Evolutionary conservation across 176 grass and related monocot species (phyloP).

Genomic region (Coix lacrymajobi): DNA sequence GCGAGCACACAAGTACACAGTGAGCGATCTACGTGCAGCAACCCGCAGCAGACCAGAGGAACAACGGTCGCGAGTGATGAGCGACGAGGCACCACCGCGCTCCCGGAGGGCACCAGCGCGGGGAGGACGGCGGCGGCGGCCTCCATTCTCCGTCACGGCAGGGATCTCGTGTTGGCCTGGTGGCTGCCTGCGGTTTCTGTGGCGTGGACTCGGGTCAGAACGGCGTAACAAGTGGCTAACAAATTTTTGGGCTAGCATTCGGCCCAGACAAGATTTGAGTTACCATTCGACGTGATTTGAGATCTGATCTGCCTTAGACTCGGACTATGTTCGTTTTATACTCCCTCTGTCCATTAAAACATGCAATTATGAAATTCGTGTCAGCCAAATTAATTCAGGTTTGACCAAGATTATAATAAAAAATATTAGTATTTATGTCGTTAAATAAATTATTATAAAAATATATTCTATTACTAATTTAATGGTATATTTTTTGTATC

Average conservation of each 20-base stretch:
- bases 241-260: neutral
- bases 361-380: too few species aligned
- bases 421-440: too few species aligned
- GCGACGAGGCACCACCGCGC: slow-evolving; percentile 24
- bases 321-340: neutral
- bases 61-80: neutral
- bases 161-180: neutral
- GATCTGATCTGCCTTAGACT: neutral
- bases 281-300: neutral
- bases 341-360: too few species aligned
- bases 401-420: too few species aligned
- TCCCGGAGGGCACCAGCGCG: slow-evolving; percentile 50
- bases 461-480: too few species aligned
- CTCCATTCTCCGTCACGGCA: slow-evolving; percentile 20
- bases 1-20: neutral
- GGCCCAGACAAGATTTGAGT: neutral
- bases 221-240: neutral
- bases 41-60: neutral
- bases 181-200: neutral
- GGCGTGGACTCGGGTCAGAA: neutral
- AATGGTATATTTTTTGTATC: too few species aligned
- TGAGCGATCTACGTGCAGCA: neutral
- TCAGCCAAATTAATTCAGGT: too few species aligned
- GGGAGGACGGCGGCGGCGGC: slow-evolving; percentile 7
- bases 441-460: too few species aligned